phyloP scores from a whole-genome alignment of 176 grass and related monocot genomes.

The Calamus simplicifolius region DNA sequence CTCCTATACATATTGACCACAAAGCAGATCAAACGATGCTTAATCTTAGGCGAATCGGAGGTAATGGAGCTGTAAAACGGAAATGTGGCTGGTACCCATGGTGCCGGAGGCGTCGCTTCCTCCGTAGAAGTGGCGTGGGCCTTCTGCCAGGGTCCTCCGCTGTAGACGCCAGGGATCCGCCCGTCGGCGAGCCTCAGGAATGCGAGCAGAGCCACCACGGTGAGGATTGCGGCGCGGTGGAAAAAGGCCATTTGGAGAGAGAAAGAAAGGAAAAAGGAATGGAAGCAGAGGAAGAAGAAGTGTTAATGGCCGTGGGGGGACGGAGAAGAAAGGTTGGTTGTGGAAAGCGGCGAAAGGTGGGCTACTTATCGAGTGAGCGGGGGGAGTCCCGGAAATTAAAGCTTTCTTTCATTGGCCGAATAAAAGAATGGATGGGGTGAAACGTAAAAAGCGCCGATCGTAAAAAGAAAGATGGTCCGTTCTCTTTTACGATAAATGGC shows the following conservation, averaged over 20 bases:
- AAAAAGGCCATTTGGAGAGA: neutral
- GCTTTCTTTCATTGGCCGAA: no score
- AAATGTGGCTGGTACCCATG: conserved; percentile 39
- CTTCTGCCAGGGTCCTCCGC: conserved; percentile 49
- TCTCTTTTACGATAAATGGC: no score
- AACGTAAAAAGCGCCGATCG: no score
- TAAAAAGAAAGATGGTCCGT: no score
- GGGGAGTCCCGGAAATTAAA: no score
- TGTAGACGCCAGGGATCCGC: conserved; percentile 15
- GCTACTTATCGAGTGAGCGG: no score
- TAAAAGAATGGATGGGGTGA: no score
- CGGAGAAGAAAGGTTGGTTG: no score
- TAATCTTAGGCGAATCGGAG: neutral
- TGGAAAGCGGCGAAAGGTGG: no score
- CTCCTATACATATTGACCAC: conserved; percentile 17
- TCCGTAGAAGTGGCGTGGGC: conserved; percentile 98
- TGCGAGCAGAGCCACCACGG: neutral
- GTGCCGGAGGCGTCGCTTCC: conserved; percentile 90
- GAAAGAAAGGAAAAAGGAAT: neutral
- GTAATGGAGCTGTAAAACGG: neutral
- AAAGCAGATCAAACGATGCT: neutral
- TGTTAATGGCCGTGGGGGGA: neutral
- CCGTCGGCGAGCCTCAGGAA: conserved; percentile 1
- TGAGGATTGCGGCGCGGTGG: neutral
- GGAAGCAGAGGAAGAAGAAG: neutral